Conservation (phyloP, 2,329 filamentous ascomycete species). For the Verticillium albo-atrum region DNA sequence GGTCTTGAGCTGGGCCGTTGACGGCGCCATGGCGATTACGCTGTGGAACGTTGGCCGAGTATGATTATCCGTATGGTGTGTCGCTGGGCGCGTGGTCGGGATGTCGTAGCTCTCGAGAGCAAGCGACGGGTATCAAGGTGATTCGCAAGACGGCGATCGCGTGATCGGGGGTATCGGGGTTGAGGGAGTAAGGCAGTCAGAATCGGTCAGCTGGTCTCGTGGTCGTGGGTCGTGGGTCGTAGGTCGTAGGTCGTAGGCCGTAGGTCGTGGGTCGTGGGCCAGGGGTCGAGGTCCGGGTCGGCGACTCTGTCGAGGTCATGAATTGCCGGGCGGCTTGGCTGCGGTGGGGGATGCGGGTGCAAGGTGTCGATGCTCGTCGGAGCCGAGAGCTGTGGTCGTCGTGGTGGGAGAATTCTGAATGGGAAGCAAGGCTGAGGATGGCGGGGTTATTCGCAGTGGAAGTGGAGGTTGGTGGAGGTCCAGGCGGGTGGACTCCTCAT, state of each 20-base stretch:
- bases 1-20: slow-evolving; percentile 34
- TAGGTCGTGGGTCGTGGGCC: background rate
- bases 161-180: background rate
- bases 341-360: background rate
- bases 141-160: background rate
- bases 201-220: background rate
- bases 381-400: background rate
- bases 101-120: background rate
- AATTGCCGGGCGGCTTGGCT: background rate
- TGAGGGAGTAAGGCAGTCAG: background rate
- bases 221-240: background rate
- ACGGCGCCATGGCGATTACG: slow-evolving; percentile 27
- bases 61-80: background rate
- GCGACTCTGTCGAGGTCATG: background rate
- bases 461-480: background rate
- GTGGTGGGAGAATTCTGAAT: background rate
- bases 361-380: background rate
- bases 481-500: background rate
- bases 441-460: background rate
- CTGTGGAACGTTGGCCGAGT: background rate
- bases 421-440: background rate
- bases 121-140: background rate
- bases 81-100: background rate
- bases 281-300: too few species aligned
- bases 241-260: background rate